Evolutionary conservation across 192 early-diverging fungal genomes (phyloP).

Genomic region (Phlyctochytrium arcticum): DNA sequence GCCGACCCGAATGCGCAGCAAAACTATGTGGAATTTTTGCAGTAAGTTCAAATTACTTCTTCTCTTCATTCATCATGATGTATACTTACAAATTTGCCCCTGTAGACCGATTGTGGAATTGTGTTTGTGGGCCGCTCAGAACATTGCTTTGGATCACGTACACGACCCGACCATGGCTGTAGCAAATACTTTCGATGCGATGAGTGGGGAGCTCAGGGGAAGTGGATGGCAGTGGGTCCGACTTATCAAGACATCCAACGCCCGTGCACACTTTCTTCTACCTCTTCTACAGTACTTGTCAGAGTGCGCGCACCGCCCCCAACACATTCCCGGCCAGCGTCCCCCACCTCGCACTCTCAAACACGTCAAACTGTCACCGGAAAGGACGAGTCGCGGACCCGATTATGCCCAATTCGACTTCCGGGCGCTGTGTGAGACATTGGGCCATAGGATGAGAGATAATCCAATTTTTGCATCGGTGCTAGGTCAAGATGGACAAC

Average conservation of each 20-base stretch:
- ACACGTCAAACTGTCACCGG: background rate
- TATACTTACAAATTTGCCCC: too few species aligned
- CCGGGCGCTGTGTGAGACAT: background rate
- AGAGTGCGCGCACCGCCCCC: background rate
- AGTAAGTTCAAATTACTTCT: too few species aligned
- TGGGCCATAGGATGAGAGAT: background rate
- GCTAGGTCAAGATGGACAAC: background rate
- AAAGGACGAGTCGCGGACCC: background rate
- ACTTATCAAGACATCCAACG: background rate
- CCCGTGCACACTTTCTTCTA: constrained; percentile 1
- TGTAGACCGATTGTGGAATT: too few species aligned
- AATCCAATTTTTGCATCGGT: background rate
- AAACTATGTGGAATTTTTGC: too few species aligned
- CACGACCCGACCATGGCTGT: background rate
- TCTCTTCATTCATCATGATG: too few species aligned
- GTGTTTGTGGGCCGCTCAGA: background rate
- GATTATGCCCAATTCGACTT: background rate
- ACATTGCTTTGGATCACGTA: background rate
- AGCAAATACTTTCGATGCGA: background rate
- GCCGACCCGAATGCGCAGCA: too few species aligned
- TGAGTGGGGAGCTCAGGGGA: background rate
- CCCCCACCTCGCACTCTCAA: background rate
- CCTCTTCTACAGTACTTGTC: background rate
- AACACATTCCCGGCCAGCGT: too few species aligned
- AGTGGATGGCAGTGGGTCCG: background rate